phyloP scores from a whole-genome alignment of 306 rosid species.

The Rosa rugosa region DNA sequence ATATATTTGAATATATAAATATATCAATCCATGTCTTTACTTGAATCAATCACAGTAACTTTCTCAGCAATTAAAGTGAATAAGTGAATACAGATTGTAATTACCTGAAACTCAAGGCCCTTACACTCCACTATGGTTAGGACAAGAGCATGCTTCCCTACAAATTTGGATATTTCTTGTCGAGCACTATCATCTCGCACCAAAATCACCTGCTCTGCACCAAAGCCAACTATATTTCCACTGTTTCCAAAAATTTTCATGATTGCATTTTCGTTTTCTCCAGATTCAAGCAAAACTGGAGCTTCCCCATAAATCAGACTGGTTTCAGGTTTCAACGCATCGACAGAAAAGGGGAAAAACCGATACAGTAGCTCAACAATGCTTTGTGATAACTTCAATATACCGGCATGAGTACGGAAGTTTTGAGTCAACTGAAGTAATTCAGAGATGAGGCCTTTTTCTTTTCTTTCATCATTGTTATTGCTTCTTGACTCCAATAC shows the following conservation, averaged over 20 bases:
- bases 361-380: constrained; percentile 51
- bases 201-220: constrained; percentile 69
- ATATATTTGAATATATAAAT: too few relatives aligned
- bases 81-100: neutral
- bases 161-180: constrained; percentile 32
- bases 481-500: constrained; percentile 11
- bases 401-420: constrained; percentile 63
- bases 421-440: constrained; percentile 49
- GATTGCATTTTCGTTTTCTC: constrained; percentile 41
- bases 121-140: constrained; percentile 66
- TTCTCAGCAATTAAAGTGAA: neutral
- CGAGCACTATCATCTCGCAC: constrained; percentile 58
- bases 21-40: too few relatives aligned
- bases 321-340: constrained; percentile 32
- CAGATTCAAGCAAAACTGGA: constrained; percentile 52
- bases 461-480: neutral
- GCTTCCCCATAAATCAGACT: constrained; percentile 38
- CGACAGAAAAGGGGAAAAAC: constrained; percentile 34
- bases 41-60: neutral
- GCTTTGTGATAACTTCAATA: constrained; percentile 52
- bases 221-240: constrained; percentile 51
- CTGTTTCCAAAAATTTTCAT: constrained; percentile 42
- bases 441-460: constrained; percentile 15
- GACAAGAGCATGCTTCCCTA: constrained; percentile 57
- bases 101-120: constrained; percentile 74